A percentile compares a stretch with the other conserved stretches of the same genome.
phyloP scores from a whole-genome alignment of 768 basidiomycete species.

The Cyathus striatus region DNA sequence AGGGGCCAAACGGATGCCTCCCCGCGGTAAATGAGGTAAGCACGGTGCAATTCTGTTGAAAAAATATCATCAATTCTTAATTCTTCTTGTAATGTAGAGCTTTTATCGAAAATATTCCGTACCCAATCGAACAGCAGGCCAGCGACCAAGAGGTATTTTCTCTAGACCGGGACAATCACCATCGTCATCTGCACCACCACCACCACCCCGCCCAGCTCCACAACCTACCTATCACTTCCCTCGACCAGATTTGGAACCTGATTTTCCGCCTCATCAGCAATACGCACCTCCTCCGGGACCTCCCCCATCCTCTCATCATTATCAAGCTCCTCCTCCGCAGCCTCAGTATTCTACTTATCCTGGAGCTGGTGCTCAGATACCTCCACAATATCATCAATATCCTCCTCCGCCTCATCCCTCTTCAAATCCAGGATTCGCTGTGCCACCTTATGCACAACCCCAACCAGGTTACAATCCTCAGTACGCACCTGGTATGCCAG shows the following conservation, averaged over 20 bases:
- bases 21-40: constrained; percentile 52
- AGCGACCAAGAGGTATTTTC: constrained; percentile 41
- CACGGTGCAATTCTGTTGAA: no score
- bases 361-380: background rate
- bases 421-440: no score
- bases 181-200: constrained; percentile 21
- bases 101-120: constrained; percentile 64
- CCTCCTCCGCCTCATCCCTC: constrained; percentile 4
- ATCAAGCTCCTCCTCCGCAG: background rate
- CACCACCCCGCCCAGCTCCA: constrained; percentile 26
- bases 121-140: constrained; percentile 32
- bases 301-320: constrained; percentile 15
- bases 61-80: background rate
- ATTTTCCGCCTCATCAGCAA: constrained; percentile 21
- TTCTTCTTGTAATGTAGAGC: constrained; percentile 25
- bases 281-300: constrained; percentile 7
- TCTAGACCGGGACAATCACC: constrained; percentile 30
- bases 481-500: background rate
- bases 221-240: constrained; percentile 35
- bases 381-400: constrained; percentile 13
- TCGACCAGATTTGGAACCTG: constrained; percentile 60
- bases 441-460: no score
- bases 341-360: background rate
- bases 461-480: background rate
- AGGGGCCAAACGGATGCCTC: constrained; percentile 64